A percentile compares a stretch with the other conserved stretches of the same genome.
Evolutionary conservation across 1,139 yeast genomes (phyloP).

Genomic region (Kodamaea alishanica): DNA sequence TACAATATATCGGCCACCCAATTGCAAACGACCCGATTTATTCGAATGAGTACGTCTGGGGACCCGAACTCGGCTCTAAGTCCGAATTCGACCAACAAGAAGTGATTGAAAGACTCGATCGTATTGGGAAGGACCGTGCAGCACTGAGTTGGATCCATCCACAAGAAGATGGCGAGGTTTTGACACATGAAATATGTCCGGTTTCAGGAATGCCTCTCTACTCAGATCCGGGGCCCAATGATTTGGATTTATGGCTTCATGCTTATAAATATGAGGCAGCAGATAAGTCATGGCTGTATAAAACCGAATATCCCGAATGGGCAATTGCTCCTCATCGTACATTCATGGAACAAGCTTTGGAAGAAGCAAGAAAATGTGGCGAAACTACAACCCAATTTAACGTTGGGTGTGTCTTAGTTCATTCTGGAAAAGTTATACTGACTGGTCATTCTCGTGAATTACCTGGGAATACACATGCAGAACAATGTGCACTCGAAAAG

Average conservation of each 20-base stretch:
- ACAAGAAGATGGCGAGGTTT: constrained; percentile 55
- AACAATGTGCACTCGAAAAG: constrained; percentile 88
- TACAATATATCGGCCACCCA: constrained; percentile 83
- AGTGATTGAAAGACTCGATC: constrained; percentile 48
- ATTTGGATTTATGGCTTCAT: constrained; percentile 84
- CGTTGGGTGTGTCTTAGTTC: constrained; percentile 86
- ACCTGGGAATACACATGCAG: constrained; percentile 97
- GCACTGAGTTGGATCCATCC: constrained; percentile 70
- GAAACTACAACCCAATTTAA: constrained; percentile 85
- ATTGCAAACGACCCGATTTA: constrained; percentile 95
- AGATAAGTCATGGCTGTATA: constrained; percentile 64
- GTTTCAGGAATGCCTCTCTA: constrained; percentile 72
- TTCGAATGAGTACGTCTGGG: constrained; percentile 67
- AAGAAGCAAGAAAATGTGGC: constrained; percentile 76
- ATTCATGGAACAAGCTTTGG: constrained; percentile 63
- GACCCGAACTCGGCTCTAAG: constrained; percentile 51
- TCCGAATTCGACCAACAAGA: constrained; percentile 47
- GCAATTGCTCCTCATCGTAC: constrained; percentile 57
- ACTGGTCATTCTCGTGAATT: constrained; percentile 90
- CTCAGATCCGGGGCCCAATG: constrained; percentile 85
- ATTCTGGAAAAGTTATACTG: constrained; percentile 59
- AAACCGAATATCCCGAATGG: constrained; percentile 85
- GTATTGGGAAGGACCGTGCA: constrained; percentile 64
- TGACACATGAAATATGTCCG: constrained; percentile 56
- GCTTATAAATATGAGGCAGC: constrained; percentile 72